These are phyloP conservation scores for Diaporthe humulicola DNA, from an alignment of 2,329 filamentous ascomycete species.

Conservation along the genomic window DNA sequence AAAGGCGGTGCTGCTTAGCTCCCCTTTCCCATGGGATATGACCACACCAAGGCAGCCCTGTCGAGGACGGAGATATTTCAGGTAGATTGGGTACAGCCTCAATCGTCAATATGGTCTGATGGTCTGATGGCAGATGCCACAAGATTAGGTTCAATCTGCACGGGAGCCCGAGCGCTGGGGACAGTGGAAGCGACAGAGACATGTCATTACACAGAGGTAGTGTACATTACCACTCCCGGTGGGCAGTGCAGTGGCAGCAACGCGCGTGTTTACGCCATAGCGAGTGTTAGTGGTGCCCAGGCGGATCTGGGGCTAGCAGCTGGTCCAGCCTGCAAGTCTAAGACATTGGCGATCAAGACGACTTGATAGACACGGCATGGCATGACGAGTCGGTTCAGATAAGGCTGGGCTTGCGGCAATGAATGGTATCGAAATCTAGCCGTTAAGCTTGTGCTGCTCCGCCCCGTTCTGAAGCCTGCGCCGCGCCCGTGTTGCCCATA, in stretches of 20 bases:
- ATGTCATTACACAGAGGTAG: too few relatives aligned
- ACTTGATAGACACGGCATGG: constrained; percentile 2
- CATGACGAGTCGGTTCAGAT: constrained; percentile 9
- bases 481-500: constrained; percentile 24
- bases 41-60: constrained; percentile 26
- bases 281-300: background rate
- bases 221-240: background rate
- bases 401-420: constrained; percentile 24
- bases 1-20: background rate
- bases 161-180: constrained; percentile 7
- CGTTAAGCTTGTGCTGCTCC: constrained; percentile 15
- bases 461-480: constrained; percentile 23
- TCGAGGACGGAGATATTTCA: background rate
- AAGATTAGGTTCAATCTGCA: constrained; percentile 28
- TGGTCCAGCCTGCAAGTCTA: constrained; percentile 16
- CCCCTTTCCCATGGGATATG: constrained; percentile 18
- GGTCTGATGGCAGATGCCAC: constrained; percentile 14
- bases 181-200: background rate
- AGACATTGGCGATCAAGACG: constrained; percentile 27
- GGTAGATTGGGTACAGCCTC: constrained; percentile 32
- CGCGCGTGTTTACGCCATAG: background rate
- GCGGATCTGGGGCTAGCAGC: background rate
- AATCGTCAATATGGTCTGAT: constrained; percentile 24
- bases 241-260: constrained; percentile 27
- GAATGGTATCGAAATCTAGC: background rate